These are phyloP conservation scores for Astrocystis sublimbata DNA, from an alignment of 495 filamentous ascomycete species.

Conservation along the genomic window DNA sequence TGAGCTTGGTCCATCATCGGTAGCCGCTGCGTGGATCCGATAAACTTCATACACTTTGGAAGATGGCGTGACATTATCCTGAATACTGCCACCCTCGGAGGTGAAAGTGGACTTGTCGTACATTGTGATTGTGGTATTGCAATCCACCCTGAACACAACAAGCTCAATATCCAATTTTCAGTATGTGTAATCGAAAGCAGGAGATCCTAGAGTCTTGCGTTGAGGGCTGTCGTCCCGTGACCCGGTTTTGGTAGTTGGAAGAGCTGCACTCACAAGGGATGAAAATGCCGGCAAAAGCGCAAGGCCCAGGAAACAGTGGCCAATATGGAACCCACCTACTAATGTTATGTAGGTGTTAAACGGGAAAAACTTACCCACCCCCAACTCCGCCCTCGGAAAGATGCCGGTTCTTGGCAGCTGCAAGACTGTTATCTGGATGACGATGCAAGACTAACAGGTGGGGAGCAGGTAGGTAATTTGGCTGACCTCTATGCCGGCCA, in stretches of 20 bases:
- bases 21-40: neutral
- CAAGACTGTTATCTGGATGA: neutral
- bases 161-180: constrained; percentile 1
- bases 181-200: neutral
- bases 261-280: neutral
- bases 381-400: constrained; percentile 15
- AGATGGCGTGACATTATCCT: constrained; percentile 1
- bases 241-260: neutral
- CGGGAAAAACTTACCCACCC: no score
- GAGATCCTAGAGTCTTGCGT: neutral
- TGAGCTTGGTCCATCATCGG: neutral
- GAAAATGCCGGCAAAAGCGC: neutral
- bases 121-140: constrained; percentile 16
- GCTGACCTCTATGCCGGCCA: neutral
- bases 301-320: neutral
- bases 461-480: neutral
- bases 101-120: constrained; percentile 3
- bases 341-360: no score
- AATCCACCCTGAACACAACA: neutral
- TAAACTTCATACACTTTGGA: neutral
- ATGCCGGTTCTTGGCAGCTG: neutral
- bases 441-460: neutral
- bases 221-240: neutral
- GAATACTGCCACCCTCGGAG: constrained; percentile 1
- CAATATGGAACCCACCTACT: no score